Base-by-base conservation (phyloP, 2,329 filamentous ascomycete genomes). In the Penicillium corylophilum region DNA sequence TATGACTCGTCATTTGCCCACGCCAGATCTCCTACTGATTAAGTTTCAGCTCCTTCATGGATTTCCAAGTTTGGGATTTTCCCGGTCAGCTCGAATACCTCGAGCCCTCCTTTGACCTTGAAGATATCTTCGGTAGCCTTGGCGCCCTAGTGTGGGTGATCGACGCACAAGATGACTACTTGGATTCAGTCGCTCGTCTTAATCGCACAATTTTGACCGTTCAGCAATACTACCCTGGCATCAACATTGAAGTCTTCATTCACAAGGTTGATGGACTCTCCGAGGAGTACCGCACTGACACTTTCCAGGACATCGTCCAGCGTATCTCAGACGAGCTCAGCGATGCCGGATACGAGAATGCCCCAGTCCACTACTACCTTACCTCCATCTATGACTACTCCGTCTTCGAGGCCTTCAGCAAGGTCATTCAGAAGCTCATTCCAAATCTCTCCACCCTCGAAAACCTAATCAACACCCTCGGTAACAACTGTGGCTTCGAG, bases 361-460 rank as follows among this genome's bases (percentile, higher is more conserved):
- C 91, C 1, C 90, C 90, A 1, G 89, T 99, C 57, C 92, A 88
- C 53, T 99, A 96, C 74, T 93, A 99, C 71, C 85, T 96, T 51
- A 99, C 94, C 13, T 95, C 89, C 68, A 99, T 99, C 70, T 99
- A 97, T 79, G 94, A 99, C 71, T 93, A 96, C 74, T 95, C 89
- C 64, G 96, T 96, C 67, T 99, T 97, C 69, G 94, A 99, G 74
- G 94, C 94, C 44, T 96, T 99, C 71, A 93, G 88, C 77, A 96
- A 96, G 73, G 93, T 99, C 57, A 96, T 99, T 58, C 94, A 99
- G 73, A 96, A 96, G 72, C 82, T 99, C 26, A 93, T 99, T 46
- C 93, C 94, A 0, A 89, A 95, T 56, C 82, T 99, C 7, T 90
- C 91, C 5, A 95, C 92, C 23, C 84, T 99, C 50, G 94, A 99